phyloP scores from a whole-genome alignment of 2,329 filamentous ascomycete species.

The Karstenula rhodostoma region DNA sequence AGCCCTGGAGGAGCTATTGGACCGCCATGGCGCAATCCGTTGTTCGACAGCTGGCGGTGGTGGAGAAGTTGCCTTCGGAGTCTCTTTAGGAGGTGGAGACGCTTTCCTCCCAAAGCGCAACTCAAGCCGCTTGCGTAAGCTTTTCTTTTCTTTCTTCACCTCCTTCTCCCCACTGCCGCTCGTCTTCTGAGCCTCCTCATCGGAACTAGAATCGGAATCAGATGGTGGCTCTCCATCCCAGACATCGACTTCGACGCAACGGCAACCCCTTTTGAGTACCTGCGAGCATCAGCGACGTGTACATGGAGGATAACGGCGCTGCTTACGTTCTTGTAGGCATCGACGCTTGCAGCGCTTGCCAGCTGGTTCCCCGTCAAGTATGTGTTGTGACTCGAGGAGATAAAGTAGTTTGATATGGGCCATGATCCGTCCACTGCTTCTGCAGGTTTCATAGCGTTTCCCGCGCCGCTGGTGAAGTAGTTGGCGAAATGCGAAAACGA shows the following conservation, averaged over 20 bases:
- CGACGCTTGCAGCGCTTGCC: constrained; percentile 76
- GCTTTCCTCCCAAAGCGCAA: constrained; percentile 42
- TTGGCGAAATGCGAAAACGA: constrained; percentile 45
- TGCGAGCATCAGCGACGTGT: constrained; percentile 42
- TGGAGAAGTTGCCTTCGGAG: constrained; percentile 22
- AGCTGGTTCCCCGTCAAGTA: constrained; percentile 90
- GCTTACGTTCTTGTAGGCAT: constrained; percentile 78
- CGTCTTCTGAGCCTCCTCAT: constrained; percentile 39
- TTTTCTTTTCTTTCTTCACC: constrained; percentile 37
- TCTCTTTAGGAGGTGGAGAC: constrained; percentile 29
- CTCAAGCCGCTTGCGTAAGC: constrained; percentile 47
- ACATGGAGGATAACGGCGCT: constrained; percentile 18
- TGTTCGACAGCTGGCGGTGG: constrained; percentile 22
- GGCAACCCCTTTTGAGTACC: constrained; percentile 78
- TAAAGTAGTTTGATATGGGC: constrained; percentile 88
- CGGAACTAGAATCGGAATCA: constrained; percentile 50
- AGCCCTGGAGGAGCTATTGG: constrained; percentile 41
- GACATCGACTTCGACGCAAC: constrained; percentile 94
- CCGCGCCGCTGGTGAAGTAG: constrained; percentile 57
- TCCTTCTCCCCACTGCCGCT: constrained; percentile 15
- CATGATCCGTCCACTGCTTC: constrained; percentile 65
- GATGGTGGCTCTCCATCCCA: constrained; percentile 75
- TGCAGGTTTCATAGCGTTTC: constrained; percentile 55
- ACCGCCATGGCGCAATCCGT: constrained; percentile 41
- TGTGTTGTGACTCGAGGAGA: constrained; percentile 94